Base-by-base conservation (phyloP, 345 rosid species). In the Sisymbrium irio region DNA sequence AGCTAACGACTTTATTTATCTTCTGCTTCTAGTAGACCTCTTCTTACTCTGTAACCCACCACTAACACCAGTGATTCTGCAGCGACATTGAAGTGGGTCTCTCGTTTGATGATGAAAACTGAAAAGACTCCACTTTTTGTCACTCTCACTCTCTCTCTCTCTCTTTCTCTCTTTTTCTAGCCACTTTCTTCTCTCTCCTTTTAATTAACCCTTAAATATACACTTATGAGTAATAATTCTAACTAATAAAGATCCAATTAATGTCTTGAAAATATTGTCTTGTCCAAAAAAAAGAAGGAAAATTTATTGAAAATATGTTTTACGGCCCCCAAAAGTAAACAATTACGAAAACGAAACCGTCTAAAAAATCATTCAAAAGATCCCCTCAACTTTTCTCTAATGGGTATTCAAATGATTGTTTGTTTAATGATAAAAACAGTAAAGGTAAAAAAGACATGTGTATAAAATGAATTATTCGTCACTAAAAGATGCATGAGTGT, bases 81-180 rank as follows among this genome's bases (percentile, higher is more conserved):
- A 63, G 56, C 54, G 72, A 71, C 80, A 77, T 65, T 49, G 73
- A 65, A 77, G 80, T 77, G 73, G 77, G 80, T 71, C 80, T 77
- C 80, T 76, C 46, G 30, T 56, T 77, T 64, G 76, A 77, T 77
- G 72, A 71, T 64, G 80, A 57, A 64, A 71, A 71, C 64, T 64
- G 80, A 57, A 64, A 71, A 71, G 72, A 19, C 65, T 68, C 73
- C 57, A 25, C 74, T 68, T 41, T 68, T 30, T 72, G 20, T 60
- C 30, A 1, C 60, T 36, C 62, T 62, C 69, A 37, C 59, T 56
- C 72, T 42, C 44, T 30, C 62, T 56, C 4, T 10, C 35, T 46
- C 59, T 56, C 72, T 42, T 35, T 30, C 62, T 56, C 4, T 10
- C 35, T 46, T 30, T 27, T 45, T 55, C 5, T 62, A 6, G 40